Percentiles rank a stretch among this genome's conserved stretches.
Conservation (phyloP, 768 basidiomycete species). For the Mycena galopus region DNA sequence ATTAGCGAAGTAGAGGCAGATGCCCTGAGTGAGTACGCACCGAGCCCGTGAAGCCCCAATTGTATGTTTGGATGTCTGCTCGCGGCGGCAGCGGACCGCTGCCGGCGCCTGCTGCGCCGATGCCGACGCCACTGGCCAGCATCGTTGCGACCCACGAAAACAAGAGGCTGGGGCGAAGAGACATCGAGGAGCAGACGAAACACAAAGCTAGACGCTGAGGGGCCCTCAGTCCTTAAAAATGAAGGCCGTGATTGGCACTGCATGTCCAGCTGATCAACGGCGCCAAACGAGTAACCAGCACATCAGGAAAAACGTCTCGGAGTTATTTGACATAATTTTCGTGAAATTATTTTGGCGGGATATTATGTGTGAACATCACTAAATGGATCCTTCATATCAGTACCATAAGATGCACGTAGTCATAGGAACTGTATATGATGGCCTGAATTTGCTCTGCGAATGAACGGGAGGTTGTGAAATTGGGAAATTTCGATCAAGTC, state of each 20-base stretch:
- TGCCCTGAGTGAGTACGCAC: background rate
- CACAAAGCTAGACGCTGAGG: slow-evolving; percentile 1
- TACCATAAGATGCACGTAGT: too few relatives aligned
- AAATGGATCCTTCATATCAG: too few relatives aligned
- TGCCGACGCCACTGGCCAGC: background rate
- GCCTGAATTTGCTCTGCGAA: too few relatives aligned
- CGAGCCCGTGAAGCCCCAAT: background rate
- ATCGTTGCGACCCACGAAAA: slow-evolving; percentile 1
- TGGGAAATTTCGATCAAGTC: too few relatives aligned
- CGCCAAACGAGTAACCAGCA: background rate
- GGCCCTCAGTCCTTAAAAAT: background rate
- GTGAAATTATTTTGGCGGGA: too few relatives aligned
- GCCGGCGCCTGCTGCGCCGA: background rate
- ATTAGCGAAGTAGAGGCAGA: background rate
- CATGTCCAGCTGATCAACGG: background rate
- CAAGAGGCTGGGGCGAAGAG: slow-evolving; percentile 1
- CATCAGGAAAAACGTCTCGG: too few relatives aligned
- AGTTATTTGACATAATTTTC: too few relatives aligned
- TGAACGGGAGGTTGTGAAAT: too few relatives aligned
- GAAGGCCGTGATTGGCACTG: background rate
- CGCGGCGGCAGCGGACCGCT: background rate
- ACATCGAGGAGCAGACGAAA: background rate
- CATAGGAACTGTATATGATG: too few relatives aligned
- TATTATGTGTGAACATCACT: too few relatives aligned
- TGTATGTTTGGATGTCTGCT: background rate